A percentile compares a stretch with the other conserved stretches of the same genome.
These are phyloP conservation scores for Tuber umbilicatum DNA, from an alignment of 495 filamentous ascomycete genomes.

Conservation along the genomic window DNA sequence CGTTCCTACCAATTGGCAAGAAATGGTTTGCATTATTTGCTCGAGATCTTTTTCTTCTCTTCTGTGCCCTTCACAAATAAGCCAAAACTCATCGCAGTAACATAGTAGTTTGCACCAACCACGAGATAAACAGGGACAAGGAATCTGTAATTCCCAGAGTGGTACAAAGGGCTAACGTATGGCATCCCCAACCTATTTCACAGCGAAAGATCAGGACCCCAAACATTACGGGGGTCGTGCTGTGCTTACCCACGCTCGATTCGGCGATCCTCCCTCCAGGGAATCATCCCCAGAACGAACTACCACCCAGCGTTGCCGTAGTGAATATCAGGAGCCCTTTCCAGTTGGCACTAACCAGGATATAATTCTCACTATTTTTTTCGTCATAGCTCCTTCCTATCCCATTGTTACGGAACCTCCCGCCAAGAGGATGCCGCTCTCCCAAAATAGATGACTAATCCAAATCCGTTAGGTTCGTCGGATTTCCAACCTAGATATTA, in stretches of 20 bases:
- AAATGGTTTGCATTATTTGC: not conserved
- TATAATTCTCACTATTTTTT: not conserved
- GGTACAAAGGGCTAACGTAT: not conserved
- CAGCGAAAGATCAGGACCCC: not conserved
- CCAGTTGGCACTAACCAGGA: not conserved
- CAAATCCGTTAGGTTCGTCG: not conserved
- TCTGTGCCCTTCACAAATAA: not conserved
- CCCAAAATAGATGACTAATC: not conserved
- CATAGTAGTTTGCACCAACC: not conserved
- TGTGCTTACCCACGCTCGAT: not conserved
- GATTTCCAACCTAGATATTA: not conserved
- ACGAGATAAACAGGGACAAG: not conserved
- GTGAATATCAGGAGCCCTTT: not conserved
- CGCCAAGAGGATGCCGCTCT: not conserved
- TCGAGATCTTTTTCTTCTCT: not conserved
- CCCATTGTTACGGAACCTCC: not conserved
- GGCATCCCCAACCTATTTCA: not conserved
- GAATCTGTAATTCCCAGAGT: not conserved
- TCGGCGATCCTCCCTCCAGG: not conserved
- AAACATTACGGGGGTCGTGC: not conserved
- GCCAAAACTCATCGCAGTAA: not conserved
- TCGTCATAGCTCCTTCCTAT: not conserved
- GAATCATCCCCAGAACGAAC: not conserved
- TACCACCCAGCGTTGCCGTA: not conserved
- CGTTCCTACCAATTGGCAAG: not conserved